Conservation (phyloP, 768 basidiomycete species). For the Clavulina sp. region DNA sequence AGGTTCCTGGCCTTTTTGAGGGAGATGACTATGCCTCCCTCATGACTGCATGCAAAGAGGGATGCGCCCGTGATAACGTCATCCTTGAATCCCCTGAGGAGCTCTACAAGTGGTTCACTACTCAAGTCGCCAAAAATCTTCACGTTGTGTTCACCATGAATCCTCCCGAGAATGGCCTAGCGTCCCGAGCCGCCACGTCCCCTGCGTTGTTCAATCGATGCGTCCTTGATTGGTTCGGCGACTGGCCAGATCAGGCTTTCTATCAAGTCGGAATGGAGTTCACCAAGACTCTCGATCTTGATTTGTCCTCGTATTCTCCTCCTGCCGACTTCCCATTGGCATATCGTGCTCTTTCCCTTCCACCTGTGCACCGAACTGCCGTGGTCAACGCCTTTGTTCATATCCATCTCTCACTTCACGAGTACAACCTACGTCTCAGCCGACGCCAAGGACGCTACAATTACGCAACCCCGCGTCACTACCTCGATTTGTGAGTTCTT, state of each 20-base stretch:
- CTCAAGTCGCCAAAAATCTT: conserved; percentile 92
- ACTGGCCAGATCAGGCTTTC: conserved; percentile 97
- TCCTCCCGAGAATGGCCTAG: conserved; percentile 88
- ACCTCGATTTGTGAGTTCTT: conserved; percentile 82
- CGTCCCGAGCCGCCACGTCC: conserved; percentile 89
- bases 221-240: conserved; percentile 98
- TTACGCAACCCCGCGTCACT: conserved; percentile 93
- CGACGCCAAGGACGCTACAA: conserved; percentile 91
- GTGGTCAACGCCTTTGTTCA: conserved; percentile 87
- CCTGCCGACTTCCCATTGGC: conserved; percentile 77
- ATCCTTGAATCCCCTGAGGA: conserved; percentile 99
- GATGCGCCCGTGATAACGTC: conserved; percentile 93
- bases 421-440: conserved; percentile 75
- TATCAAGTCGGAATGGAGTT: conserved; percentile 98
- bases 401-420: conserved; percentile 78
- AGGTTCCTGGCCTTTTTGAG: conserved; percentile 99
- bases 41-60: conserved; percentile 99
- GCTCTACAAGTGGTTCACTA: conserved; percentile 95
- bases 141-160: conserved; percentile 99
- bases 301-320: conserved; percentile 62
- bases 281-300: conserved; percentile 84
- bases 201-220: conserved; percentile 98
- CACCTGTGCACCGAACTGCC: conserved; percentile 79
- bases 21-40: conserved; percentile 97
- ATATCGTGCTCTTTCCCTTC: conserved; percentile 65